These are phyloP conservation scores for Cystobasidium sp. DNA, from an alignment of 1,284 basidiomycete species.

Conservation along the genomic window DNA sequence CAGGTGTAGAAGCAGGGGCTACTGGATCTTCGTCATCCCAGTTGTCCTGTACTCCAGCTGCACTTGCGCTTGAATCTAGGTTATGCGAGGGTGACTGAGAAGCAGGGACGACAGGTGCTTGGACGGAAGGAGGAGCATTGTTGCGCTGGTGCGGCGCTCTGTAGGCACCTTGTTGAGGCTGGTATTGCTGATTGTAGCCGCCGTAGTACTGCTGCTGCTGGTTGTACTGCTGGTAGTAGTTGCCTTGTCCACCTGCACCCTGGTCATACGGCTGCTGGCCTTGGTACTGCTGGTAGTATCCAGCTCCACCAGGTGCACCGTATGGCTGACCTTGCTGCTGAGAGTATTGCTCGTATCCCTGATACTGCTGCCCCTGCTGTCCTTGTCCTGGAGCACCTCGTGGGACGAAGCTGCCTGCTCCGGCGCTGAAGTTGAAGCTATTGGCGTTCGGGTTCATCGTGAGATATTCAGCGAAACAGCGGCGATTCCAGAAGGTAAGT, in stretches of 20 bases:
- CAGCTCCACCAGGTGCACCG: constrained; percentile 29
- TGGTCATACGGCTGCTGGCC: constrained; percentile 40
- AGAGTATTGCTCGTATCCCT: constrained; percentile 11
- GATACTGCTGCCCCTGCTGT: constrained; percentile 47
- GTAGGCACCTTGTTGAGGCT: constrained; percentile 37
- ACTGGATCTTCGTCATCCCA: constrained; percentile 47
- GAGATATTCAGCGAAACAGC: neutral
- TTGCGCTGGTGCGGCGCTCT: constrained; percentile 22
- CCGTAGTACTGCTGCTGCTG: constrained; percentile 51
- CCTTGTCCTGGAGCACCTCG: constrained; percentile 45
- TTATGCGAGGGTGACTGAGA: constrained; percentile 50
- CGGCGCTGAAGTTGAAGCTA: constrained; percentile 50
- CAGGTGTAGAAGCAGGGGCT: constrained; percentile 47
- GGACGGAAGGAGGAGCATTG: constrained; percentile 34
- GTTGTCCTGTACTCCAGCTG: constrained; percentile 46
- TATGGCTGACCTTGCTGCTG: constrained; percentile 32
- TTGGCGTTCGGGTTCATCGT: constrained; percentile 52
- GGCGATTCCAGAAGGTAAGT: no score
- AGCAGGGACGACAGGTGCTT: constrained; percentile 54
- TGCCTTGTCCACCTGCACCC: constrained; percentile 43
- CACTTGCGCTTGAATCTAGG: constrained; percentile 31
- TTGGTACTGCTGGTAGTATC: constrained; percentile 33
- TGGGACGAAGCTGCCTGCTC: constrained; percentile 46
- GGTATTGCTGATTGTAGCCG: constrained; percentile 44
- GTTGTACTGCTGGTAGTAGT: constrained; percentile 47